Evolutionary conservation across 345 rosid genomes (phyloP), one percentile per base, ranked within the genome.

Genomic region (Pugionium cornutum): DNA sequence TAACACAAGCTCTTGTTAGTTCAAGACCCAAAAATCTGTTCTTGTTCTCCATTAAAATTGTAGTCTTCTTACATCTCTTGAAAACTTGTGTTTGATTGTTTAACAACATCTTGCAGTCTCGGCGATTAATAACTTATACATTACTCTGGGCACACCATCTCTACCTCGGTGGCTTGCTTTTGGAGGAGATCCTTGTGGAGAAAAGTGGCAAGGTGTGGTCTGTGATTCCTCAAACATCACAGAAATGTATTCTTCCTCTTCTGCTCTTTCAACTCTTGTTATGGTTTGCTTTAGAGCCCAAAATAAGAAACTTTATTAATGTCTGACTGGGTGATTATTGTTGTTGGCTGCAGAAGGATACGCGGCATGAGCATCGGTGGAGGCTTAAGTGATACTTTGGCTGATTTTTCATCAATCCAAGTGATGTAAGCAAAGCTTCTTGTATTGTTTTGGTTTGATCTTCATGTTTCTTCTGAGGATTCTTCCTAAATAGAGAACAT

Each of bases 121-220:
- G 4, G 99, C 95, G 8, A 74, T 88, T 70, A 88, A 94, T 77
- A 70, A 78, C 77, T 81, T 94, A 62, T 88, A 68, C 42, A 45
- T 80, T 10, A 74, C 87, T 39, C 72, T 94, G 78, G 86, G 88
- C 9, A 76, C 75, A 32, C 96, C 96, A 11, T 81, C 88, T 56
- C 72, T 90, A 51, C 42, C 6, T 27, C 85, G 81, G 48, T 94
- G 99, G 99, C 44, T 73, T 64, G 67, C 90, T 45, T 68, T 78
- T 62, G 97, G 97, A 73, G 99, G 99, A 73, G 99, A 94, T 72
- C 97, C 99, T 4, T 94, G 99, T 73, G 81, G 82, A 51, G 96
- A 90, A 42, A 44, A 49, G 53, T 94, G 99, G 99, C 78, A 85
- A 76, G 99, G 99, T 10, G 95, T 90, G 34, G 64, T 73, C 37